Evolutionary conservation across 1,139 yeast species (phyloP).

Genomic region (Pichia sorboxylosa): DNA sequence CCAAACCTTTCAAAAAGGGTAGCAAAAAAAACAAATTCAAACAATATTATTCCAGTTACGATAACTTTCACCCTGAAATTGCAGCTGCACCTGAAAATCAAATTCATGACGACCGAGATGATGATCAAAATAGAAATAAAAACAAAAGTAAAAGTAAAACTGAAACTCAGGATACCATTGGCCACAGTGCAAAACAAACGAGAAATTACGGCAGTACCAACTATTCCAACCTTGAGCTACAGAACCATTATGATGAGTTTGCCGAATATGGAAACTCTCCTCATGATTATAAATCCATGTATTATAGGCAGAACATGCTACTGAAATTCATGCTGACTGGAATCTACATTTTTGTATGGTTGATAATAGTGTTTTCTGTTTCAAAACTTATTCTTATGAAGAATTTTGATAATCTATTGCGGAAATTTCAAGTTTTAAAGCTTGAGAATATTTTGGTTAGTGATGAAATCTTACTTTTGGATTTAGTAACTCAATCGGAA

Average conservation of each 20-base stretch:
- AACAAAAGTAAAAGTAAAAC: not conserved
- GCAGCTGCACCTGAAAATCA: not conserved
- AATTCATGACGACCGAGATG: not conserved
- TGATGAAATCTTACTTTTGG: constrained; percentile 72
- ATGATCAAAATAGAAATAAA: not conserved
- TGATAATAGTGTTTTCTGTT: constrained; percentile 8
- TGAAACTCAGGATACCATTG: not conserved
- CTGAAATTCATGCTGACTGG: constrained; percentile 12
- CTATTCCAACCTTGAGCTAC: not conserved
- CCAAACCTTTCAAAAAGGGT: constrained; percentile 12
- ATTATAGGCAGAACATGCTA: constrained; percentile 17
- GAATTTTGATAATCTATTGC: constrained; percentile 27
- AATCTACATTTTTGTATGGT: constrained; percentile 11
- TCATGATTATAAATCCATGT: constrained; percentile 22
- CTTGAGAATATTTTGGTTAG: constrained; percentile 68
- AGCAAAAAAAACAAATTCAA: not conserved
- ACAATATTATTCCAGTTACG: not conserved
- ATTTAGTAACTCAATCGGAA: constrained; percentile 58
- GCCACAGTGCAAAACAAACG: not conserved
- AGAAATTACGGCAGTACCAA: constrained; percentile 7
- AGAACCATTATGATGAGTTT: constrained; percentile 1
- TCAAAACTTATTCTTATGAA: constrained; percentile 17
- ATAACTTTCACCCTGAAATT: no score
- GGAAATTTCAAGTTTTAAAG: constrained; percentile 46
- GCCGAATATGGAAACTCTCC: constrained; percentile 19